Conservation (phyloP, 805 yeast genomes). For the Danielozyma ontarioensis region DNA sequence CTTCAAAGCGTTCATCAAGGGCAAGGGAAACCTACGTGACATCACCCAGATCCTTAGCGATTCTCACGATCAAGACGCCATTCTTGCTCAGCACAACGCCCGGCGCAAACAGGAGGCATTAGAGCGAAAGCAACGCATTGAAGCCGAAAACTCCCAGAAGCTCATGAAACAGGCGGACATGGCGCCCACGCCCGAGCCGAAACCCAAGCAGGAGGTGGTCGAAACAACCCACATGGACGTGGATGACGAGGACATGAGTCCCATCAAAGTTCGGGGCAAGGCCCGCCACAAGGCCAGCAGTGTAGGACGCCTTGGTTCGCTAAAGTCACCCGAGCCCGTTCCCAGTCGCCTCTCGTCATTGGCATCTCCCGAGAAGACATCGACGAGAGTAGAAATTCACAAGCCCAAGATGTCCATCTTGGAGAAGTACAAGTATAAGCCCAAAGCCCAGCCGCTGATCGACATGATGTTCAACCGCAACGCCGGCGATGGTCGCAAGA, state of each 20-base stretch:
- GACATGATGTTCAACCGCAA: too few species aligned
- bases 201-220: neutral
- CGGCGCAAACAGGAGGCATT: conserved; percentile 5
- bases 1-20: conserved; percentile 38
- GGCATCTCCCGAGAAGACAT: too few species aligned
- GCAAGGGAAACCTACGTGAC: conserved; percentile 37
- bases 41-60: conserved; percentile 34
- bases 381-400: conserved; percentile 36
- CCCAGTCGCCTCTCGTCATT: conserved; percentile 9
- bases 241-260: conserved; percentile 33
- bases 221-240: conserved; percentile 2
- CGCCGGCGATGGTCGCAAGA: neutral
- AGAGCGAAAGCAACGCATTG: conserved; percentile 5
- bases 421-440: conserved; percentile 34
- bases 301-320: conserved; percentile 13
- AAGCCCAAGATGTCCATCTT: conserved; percentile 38
- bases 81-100: conserved; percentile 8
- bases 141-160: neutral
- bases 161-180: neutral
- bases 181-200: neutral
- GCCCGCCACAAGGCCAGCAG: conserved; percentile 19
- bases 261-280: conserved; percentile 29
- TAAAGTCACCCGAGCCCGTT: conserved; percentile 1
- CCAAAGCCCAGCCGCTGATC: conserved; percentile 27
- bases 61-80: conserved; percentile 23